Conservation (phyloP, 1,139 yeast genomes). For the Diutina mesorugosa region DNA sequence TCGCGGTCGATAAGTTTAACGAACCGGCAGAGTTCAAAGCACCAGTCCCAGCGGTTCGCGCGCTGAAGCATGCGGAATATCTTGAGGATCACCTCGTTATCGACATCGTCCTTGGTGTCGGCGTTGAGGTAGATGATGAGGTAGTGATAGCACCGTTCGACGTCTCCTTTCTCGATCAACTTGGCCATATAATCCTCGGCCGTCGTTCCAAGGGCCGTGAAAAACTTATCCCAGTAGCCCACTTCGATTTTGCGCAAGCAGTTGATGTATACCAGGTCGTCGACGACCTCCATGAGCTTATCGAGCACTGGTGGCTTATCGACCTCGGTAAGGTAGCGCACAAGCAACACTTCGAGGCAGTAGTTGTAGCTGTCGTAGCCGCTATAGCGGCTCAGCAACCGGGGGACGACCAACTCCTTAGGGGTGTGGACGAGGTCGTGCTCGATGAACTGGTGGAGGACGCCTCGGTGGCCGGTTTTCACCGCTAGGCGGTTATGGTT, state of each 20-base stretch:
- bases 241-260: constrained; percentile 33
- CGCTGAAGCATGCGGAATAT: constrained; percentile 22
- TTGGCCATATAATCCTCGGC: constrained; percentile 28
- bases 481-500: neutral
- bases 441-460: constrained; percentile 26
- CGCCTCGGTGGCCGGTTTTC: constrained; percentile 9
- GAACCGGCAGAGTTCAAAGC: constrained; percentile 33
- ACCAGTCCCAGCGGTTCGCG: constrained; percentile 29
- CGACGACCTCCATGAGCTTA: constrained; percentile 18
- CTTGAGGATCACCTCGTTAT: constrained; percentile 19
- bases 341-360: constrained; percentile 27
- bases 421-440: constrained; percentile 18
- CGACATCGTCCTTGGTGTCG: constrained; percentile 11
- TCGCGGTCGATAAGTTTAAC: constrained; percentile 28
- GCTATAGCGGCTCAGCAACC: constrained; percentile 12
- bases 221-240: constrained; percentile 26
- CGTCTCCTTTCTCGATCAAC: constrained; percentile 20
- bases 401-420: constrained; percentile 8
- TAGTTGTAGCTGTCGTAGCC: constrained; percentile 21
- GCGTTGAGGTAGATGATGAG: constrained; percentile 26
- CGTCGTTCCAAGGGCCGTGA: constrained; percentile 19
- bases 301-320: constrained; percentile 9
- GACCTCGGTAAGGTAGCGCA: constrained; percentile 17
- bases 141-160: constrained; percentile 29
- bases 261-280: constrained; percentile 24